Evolutionary conservation across 1,284 basidiomycete species (phyloP).

Genomic region (Termitomyces sp.): DNA sequence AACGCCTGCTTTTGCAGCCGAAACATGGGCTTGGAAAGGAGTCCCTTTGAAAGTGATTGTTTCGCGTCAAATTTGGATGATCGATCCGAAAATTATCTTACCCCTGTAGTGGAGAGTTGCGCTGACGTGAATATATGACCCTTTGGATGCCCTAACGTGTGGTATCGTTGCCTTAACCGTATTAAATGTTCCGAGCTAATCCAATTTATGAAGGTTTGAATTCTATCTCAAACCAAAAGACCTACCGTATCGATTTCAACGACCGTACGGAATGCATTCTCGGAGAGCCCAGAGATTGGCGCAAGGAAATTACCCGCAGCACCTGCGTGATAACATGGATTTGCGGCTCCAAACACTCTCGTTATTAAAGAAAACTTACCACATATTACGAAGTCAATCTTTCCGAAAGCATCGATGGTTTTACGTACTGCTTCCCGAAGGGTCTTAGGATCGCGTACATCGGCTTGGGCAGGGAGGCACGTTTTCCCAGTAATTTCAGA

Average conservation of each 20-base stretch:
- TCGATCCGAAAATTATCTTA: conserved; percentile 19
- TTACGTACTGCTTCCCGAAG: conserved; percentile 74
- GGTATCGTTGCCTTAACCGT: conserved; percentile 88
- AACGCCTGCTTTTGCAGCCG: conserved; percentile 92
- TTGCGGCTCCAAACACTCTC: background rate
- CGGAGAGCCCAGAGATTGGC: conserved; percentile 75
- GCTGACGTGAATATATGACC: conserved; percentile 88
- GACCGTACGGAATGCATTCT: conserved; percentile 90
- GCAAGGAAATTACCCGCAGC: conserved; percentile 89
- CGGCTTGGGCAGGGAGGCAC: conserved; percentile 76
- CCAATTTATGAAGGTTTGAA: background rate
- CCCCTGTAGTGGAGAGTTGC: conserved; percentile 89
- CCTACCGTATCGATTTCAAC: conserved; percentile 89
- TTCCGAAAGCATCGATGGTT: conserved; percentile 75
- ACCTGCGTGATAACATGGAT: conserved; percentile 38
- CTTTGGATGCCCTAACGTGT: conserved; percentile 66
- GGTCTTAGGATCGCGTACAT: conserved; percentile 77
- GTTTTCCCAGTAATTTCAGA: conserved; percentile 61
- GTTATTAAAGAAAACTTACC: conserved; percentile 41
- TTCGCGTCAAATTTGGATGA: background rate
- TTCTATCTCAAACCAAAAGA: conserved; percentile 5
- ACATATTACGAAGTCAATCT: conserved; percentile 93
- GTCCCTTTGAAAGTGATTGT: conserved; percentile 41
- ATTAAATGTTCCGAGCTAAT: conserved; percentile 85
- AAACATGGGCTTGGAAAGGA: conserved; percentile 91